phyloP scores from a whole-genome alignment of 495 filamentous ascomycete species.

The Trichoderma gamsii region DNA sequence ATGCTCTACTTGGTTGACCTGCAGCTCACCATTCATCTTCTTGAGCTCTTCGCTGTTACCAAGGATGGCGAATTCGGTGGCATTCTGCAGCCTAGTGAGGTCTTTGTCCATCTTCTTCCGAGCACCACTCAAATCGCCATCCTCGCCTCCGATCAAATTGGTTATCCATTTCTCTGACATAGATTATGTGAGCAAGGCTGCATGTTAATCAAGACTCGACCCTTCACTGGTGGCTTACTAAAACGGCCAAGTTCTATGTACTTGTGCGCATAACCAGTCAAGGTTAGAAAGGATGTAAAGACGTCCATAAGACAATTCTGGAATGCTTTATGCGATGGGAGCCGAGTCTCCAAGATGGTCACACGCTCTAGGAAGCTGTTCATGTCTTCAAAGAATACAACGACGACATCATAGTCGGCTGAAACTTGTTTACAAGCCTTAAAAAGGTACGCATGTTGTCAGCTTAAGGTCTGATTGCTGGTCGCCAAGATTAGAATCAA shows the following conservation, averaged over 20 bases:
- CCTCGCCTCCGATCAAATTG: conserved; percentile 21
- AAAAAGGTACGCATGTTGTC: neutral
- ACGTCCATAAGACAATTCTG: conserved; percentile 24
- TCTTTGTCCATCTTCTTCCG: conserved; percentile 21
- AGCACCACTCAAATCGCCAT: conserved; percentile 21
- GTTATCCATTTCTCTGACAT: conserved; percentile 22
- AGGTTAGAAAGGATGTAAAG: conserved; percentile 23
- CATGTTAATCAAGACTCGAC: neutral
- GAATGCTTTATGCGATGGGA: conserved; percentile 21
- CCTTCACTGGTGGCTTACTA: conserved; percentile 4
- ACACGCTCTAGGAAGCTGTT: conserved; percentile 25
- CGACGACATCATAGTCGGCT: conserved; percentile 28
- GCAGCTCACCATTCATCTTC: conserved; percentile 18
- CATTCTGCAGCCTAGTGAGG: conserved; percentile 21
- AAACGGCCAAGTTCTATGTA: conserved; percentile 24
- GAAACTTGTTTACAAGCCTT: conserved; percentile 25
- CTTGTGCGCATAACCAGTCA: conserved; percentile 24
- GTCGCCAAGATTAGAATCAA: neutral
- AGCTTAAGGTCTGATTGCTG: neutral
- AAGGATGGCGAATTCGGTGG: conserved; percentile 22
- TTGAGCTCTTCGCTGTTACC: conserved; percentile 23
- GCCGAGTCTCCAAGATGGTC: conserved; percentile 22
- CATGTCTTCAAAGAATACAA: conserved; percentile 24
- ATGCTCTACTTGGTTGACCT: conserved; percentile 19
- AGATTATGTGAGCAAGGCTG: neutral